Percentiles rank a stretch among this genome's conserved stretches.
Evolutionary conservation across 2,329 filamentous ascomycete genomes (phyloP).

Genomic region (Monosporascus cannonballus): DNA sequence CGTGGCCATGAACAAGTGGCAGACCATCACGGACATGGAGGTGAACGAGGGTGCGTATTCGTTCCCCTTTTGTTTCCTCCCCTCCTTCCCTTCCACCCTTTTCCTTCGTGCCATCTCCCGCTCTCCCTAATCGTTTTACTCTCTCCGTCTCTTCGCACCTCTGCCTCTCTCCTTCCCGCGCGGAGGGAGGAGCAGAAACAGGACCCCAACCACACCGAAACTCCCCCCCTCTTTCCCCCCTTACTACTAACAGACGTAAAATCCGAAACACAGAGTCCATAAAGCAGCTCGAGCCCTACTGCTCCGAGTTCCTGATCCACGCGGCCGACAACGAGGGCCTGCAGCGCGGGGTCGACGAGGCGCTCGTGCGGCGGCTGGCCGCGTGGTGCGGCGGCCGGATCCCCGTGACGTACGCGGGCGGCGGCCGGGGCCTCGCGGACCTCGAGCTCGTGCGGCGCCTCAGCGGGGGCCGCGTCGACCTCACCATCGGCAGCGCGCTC

Average conservation of each 20-base stretch:
- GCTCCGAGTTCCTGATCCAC: constrained; percentile 94
- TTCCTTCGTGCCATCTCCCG: too few species aligned
- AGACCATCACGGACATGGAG: constrained; percentile 95
- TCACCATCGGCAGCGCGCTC: constrained; percentile 93
- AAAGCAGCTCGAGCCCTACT: constrained; percentile 75
- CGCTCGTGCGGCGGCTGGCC: constrained; percentile 69
- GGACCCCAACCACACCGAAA: neutral
- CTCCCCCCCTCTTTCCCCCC: neutral
- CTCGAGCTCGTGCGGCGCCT: constrained; percentile 73
- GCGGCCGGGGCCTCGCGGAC: constrained; percentile 77
- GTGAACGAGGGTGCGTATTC: constrained; percentile 65
- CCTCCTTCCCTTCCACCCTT: neutral
- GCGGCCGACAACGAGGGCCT: constrained; percentile 95
- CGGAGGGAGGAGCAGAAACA: neutral
- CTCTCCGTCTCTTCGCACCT: too few species aligned
- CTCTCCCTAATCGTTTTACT: too few species aligned
- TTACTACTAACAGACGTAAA: too few species aligned
- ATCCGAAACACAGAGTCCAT: constrained; percentile 61
- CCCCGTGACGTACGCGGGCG: constrained; percentile 93
- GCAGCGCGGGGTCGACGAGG: constrained; percentile 84
- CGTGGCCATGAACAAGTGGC: constrained; percentile 99
- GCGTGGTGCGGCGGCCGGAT: constrained; percentile 72
- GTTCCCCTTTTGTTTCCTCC: neutral
- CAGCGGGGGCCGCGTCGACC: constrained; percentile 75
- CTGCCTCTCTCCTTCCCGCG: too few species aligned